These are phyloP conservation scores for Vaccinium myrtillus DNA, from an alignment of 148 eudicot genomes.

Conservation along the genomic window DNA sequence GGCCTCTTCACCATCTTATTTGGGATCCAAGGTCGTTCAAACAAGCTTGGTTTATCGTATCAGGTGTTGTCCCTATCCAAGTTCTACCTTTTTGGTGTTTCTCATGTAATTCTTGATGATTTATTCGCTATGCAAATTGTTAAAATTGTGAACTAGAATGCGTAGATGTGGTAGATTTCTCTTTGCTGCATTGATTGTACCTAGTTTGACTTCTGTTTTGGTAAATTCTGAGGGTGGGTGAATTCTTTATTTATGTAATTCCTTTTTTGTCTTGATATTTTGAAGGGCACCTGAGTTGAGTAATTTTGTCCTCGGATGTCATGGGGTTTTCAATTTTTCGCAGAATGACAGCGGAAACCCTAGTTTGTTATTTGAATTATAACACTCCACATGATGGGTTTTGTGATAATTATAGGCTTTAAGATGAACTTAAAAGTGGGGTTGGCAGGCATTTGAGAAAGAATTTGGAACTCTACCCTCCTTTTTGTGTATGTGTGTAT, in stretches of 20 bases:
- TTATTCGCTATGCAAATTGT: background rate
- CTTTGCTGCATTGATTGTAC: background rate
- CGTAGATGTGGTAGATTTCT: background rate
- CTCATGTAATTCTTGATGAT: slow-evolving; percentile 6
- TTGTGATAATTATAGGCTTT: background rate
- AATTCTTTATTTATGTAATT: background rate
- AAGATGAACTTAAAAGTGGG: background rate
- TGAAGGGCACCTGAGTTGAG: background rate
- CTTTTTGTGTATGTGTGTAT: background rate
- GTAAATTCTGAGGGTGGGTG: background rate
- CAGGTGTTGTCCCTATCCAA: slow-evolving; percentile 40
- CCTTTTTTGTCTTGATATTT: background rate
- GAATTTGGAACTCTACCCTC: background rate
- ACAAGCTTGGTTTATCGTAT: slow-evolving; percentile 69
- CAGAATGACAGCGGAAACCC: background rate
- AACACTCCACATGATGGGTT: background rate
- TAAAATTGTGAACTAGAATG: background rate
- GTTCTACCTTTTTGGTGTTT: background rate
- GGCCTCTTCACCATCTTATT: slow-evolving; percentile 71
- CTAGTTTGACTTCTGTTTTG: background rate
- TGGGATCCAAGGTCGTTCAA: slow-evolving; percentile 74
- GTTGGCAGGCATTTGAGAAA: background rate
- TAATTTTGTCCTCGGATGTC: background rate
- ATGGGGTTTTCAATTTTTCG: background rate
- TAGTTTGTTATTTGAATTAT: background rate